Percentiles rank a stretch among this genome's conserved stretches.
Conservation (phyloP, 208 protist species). For the Leishmania tropica region DNA sequence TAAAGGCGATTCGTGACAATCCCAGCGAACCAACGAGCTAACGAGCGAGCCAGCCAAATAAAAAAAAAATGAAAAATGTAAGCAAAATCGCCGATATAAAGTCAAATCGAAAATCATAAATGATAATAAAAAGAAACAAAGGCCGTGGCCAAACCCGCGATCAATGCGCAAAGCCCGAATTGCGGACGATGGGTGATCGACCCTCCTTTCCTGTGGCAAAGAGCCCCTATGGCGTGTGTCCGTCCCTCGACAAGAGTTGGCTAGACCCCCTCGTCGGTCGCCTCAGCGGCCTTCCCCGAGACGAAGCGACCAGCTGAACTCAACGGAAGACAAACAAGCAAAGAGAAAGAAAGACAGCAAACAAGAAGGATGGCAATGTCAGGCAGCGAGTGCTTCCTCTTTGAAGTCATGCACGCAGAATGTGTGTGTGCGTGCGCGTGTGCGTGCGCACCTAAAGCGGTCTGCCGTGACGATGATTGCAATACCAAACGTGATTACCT, state of each 20-base stretch:
- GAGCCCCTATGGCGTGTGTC: not conserved
- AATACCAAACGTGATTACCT: not conserved
- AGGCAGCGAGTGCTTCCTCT: not conserved
- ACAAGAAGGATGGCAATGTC: not conserved
- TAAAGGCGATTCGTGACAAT: not conserved
- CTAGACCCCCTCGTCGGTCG: not conserved
- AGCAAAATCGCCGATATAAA: not conserved
- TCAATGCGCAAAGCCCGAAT: not conserved
- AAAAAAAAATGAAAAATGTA: not conserved
- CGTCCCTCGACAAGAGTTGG: too few relatives aligned
- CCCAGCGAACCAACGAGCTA: not conserved
- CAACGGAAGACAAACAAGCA: not conserved
- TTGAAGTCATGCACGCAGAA: not conserved
- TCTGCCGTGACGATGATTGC: not conserved
- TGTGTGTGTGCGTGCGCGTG: not conserved
- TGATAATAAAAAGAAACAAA: conserved; percentile 11
- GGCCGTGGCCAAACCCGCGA: too few relatives aligned
- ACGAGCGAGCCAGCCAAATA: not conserved
- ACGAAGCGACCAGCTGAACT: not conserved
- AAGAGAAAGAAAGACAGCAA: not conserved
- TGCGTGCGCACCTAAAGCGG: not conserved
- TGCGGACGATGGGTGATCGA: not conserved
- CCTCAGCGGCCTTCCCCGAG: not conserved
- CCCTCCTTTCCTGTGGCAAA: not conserved
- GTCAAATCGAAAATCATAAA: conserved; percentile 10